Evolutionary conservation across 495 filamentous ascomycete genomes (phyloP), one percentile per base, ranked within the genome.

Genomic region (Xanthoparmelia taractica): DNA sequence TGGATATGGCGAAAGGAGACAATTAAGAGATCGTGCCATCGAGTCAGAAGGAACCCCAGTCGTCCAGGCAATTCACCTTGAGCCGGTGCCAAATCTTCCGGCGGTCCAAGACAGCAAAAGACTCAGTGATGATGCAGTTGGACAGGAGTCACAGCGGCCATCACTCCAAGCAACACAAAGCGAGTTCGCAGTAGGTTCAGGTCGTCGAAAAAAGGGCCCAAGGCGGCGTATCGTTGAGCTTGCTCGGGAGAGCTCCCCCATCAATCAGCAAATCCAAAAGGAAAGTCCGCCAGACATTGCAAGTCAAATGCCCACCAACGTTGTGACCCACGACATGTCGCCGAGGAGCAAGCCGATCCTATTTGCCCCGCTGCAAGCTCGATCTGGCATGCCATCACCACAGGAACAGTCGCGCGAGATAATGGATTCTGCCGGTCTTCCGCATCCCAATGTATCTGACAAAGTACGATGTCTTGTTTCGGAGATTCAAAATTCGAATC

Each of bases 181-280:
- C 60, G 77, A 76, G 33, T 54, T 50, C 58, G 73, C 73, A 12
- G 70, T 73, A n/a, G 75, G 72, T 18, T 72, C 75, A 57, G 73
- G 68, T 36, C 77, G 79, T 66, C 76, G 76, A 27, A 80, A 77
- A 66, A 86, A 80, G 72, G 75, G 65, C 37, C 72, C 79, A 27
- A 89, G 90, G 66, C 84, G 90, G 63, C 82, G 90, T 63, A 92
- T 96, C 61, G 87, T 96, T 38, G 89, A 95, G 71, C 79, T 91
- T n/a, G 86, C 89, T 45, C 82, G 79, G 20, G 83, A 80, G 38
- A 80, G 72, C 34, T 48, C 58, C 11, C 64, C 41, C 13, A n/a
- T 57, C 57, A 37, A 54, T n/a, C 38, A 65, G 23, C 23, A 62
- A n/a, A 25, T 27, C 43, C 57, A 33, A 25, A 57, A 17, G 17